phyloP scores from a whole-genome alignment of 176 grass and related monocot genomes.

The Aechmea fasciata region DNA sequence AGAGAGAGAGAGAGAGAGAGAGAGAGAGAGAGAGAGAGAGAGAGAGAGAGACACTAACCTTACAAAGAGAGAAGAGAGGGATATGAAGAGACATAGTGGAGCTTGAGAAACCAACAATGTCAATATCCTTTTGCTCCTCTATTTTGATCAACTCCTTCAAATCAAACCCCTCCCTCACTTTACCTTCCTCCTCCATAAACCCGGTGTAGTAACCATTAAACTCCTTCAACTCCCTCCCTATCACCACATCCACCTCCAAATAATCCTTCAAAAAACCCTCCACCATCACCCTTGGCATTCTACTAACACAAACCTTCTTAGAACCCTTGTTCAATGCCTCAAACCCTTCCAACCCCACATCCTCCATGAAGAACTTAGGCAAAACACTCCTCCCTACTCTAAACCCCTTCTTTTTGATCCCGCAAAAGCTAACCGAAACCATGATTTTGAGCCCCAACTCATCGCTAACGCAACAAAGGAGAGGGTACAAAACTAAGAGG shows the following conservation, averaged over 20 bases:
- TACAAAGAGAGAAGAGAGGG: conserved; percentile 29
- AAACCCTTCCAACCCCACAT: conserved; percentile 12
- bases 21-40: neutral
- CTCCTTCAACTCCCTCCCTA: conserved; percentile 32
- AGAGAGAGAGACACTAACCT: conserved; percentile 22
- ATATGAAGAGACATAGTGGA: conserved; percentile 11
- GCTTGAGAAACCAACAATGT: conserved; percentile 15
- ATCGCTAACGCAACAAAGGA: conserved; percentile 26
- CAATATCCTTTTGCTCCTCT: neutral
- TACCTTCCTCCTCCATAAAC: conserved; percentile 32
- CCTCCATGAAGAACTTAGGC: conserved; percentile 48
- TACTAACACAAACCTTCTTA: conserved; percentile 28
- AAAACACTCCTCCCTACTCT: conserved; percentile 42
- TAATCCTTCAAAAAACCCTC: conserved; percentile 50
- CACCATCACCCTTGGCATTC: conserved; percentile 33
- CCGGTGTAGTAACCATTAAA: conserved; percentile 25
- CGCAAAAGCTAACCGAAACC: conserved; percentile 45
- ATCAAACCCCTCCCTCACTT: conserved; percentile 6
- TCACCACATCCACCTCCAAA: conserved; percentile 25
- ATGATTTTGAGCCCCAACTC: conserved; percentile 31
- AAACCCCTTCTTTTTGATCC: conserved; percentile 41
- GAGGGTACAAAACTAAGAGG: conserved; percentile 49
- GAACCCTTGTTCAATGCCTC: conserved; percentile 7
- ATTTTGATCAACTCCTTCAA: conserved; percentile 16
- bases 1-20: neutral